Conservation (phyloP, 305 asterid genomes). For the Fraxinus baroniana region DNA sequence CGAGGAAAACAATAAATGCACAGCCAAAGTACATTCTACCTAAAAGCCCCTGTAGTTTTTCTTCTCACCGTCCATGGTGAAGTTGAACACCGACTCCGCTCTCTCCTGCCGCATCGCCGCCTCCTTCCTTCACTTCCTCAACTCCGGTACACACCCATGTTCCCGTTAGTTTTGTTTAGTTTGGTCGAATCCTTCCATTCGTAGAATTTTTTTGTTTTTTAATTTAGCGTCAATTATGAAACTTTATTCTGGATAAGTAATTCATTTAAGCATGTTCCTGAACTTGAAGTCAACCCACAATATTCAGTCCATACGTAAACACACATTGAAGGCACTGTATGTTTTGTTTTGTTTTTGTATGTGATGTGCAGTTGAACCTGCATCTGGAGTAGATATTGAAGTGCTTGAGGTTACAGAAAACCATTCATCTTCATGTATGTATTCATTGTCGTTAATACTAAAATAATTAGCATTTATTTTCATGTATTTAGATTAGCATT, state of each 20-base stretch:
- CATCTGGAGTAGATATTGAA: constrained; percentile 59
- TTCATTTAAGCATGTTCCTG: neutral
- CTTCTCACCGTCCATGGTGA: constrained; percentile 52
- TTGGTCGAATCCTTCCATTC: neutral
- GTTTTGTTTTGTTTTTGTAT: neutral
- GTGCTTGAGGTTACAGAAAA: constrained; percentile 50
- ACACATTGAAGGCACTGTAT: neutral
- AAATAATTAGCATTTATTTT: too few species aligned
- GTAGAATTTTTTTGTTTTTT: neutral
- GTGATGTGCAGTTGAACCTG: constrained; percentile 62
- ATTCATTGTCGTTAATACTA: too few species aligned
- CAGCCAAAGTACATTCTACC: neutral
- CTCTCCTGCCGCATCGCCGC: constrained; percentile 71
- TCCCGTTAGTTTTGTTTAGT: neutral
- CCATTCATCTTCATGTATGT: neutral
- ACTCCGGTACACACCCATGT: constrained; percentile 43
- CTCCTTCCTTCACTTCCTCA: constrained; percentile 68
- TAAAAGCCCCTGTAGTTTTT: neutral
- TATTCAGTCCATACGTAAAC: constrained; percentile 9
- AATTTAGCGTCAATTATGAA: neutral
- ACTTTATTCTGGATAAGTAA: neutral
- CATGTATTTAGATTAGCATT: too few species aligned
- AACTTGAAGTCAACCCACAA: constrained; percentile 7
- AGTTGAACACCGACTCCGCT: constrained; percentile 60
- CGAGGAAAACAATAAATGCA: neutral